Base-by-base conservation (phyloP, 345 rosid species). In the Geranium brycei region DNA sequence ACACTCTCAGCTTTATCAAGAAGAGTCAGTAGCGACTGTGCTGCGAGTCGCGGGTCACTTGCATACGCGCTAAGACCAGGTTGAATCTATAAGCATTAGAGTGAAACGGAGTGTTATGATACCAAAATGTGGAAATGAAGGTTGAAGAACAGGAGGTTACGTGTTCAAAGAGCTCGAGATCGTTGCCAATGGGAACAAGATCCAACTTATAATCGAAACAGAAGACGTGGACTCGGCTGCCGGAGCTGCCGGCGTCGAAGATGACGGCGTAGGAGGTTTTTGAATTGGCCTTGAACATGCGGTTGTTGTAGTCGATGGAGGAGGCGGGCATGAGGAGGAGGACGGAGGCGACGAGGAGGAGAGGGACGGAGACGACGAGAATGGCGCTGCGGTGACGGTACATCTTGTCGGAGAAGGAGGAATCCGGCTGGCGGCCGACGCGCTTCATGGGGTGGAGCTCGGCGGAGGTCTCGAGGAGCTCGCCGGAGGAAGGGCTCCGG, bases 241-340 rank as follows among this genome's bases (percentile, higher is more conserved):
- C 97, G 14, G 99, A 90, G 69, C 97, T 93, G 0, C 99, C 97
- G 4, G 99, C 99, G 30, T 93, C 95, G 55, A 93, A 93, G 56
- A 93, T 72, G 30, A 93, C 96, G 0, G 97, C 96, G 35, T 75
- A 93, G 19, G 59, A 57, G 40, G 69, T 84, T 82, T 66, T 83
- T 0, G 78, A 68, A 59, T 13, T 47, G 53, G 66, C 67, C 62
- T 71, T 77, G 13, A 82, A 65, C 76, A 78, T 85, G n/a, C 95
- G 75, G 70, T 64, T 51, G 56, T 72, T 78, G 65, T 74, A 73
- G 78, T 80, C 82, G 59, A 81, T 47, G 38, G 74, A 62, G 62
- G 82, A 72, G 32, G 80, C 71, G 19, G 95, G 95, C 84, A 86
- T 73, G 4, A 86, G 60, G 57, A 85, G 72, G 32, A 93, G 76